Base-by-base conservation (phyloP, 768 basidiomycete species). In the Paxillus involutus region DNA sequence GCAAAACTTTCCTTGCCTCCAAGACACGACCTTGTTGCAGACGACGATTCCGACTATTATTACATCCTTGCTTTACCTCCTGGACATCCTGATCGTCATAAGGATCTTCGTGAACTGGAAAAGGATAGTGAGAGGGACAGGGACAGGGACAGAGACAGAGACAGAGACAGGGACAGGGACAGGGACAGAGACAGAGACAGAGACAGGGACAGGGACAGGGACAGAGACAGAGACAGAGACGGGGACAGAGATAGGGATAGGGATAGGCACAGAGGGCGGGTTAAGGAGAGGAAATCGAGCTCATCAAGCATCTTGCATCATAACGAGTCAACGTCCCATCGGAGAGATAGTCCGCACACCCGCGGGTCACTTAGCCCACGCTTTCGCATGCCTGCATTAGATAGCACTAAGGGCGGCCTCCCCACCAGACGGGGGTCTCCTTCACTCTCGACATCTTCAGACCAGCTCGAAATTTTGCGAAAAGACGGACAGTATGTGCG, bases 1-100 rank as follows among this genome's bases (percentile, higher is more conserved):
- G 74, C 75, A 1, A 46, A 48, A 3, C 26, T 54, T 45, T 71
- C 70, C 44, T 9, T 29, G 26, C 70, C 70, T 35, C 71, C 70
- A 11, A 62, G 16, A 43, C 29, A 3, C 17, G 59, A 61, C 1
- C 0, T 21, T 4, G 60, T 71, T 24, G 29, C 13, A 10, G 71
- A 71, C 57, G 49, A 51, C 3, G 58, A 66, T 19, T 45, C 47
- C 2, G 56, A 67, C 0, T 71, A 64, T 33, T 59, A 47, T 50
- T 71, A 71, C 55, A 47, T 33, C 24, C 49, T 59, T 32, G 1
- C 33, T 12, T 24, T 35, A 8, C 39, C 35, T 24, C 11, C 13
- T 35, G 17, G 44, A 10, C 57, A 46, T 4, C 8, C 54, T 6
- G 57, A 64, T 26, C 64, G 52, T 29, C 2, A 16, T 21, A 58